Conservation (phyloP, 768 basidiomycete genomes). For the Pholiota microspora region DNA sequence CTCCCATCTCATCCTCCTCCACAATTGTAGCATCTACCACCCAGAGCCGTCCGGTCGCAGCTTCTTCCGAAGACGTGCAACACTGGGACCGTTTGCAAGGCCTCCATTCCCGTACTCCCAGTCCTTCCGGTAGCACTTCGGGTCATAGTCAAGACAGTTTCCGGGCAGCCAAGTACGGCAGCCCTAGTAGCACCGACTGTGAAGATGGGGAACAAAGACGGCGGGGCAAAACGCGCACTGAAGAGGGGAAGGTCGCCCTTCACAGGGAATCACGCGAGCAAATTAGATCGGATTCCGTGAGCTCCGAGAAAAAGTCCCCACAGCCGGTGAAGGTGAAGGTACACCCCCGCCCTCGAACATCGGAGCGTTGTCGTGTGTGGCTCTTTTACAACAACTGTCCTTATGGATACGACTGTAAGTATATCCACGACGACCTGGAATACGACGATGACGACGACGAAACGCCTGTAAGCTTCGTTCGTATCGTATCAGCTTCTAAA, state of each 20-base stretch:
- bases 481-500: background rate
- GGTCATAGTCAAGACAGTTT: background rate
- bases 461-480: background rate
- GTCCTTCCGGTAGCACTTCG: background rate
- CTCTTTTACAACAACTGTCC: slow-evolving; percentile 25
- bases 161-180: background rate
- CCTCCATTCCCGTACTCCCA: background rate
- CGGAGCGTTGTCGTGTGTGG: slow-evolving; percentile 26
- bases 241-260: background rate
- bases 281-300: background rate
- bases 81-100: background rate
- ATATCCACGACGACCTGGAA: slow-evolving; percentile 30
- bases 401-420: slow-evolving; percentile 25
- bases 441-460: slow-evolving; percentile 26
- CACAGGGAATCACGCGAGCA: background rate
- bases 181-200: background rate
- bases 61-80: background rate
- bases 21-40: background rate
- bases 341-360: slow-evolving; percentile 12
- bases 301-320: background rate
- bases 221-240: background rate
- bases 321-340: background rate
- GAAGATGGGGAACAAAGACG: background rate
- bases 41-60: background rate
- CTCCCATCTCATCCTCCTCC: too few species aligned